Evolutionary conservation across 345 rosid genomes (phyloP).

Genomic region (Camelina laxa): DNA sequence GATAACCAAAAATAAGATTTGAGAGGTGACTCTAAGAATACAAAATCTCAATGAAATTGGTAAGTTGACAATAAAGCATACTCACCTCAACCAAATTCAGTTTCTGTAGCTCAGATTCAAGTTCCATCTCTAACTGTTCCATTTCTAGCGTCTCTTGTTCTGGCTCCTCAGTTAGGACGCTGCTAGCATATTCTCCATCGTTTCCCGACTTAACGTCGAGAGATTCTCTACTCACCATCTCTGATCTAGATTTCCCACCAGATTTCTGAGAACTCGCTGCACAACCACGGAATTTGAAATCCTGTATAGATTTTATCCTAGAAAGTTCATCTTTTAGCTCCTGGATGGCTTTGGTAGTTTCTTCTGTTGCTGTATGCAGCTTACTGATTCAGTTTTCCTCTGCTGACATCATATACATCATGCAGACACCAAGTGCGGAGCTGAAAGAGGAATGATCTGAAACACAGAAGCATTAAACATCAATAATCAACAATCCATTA

Average conservation of each 20-base stretch:
- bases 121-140: slow-evolving; percentile 80
- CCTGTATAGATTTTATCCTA: slow-evolving; percentile 52
- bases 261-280: slow-evolving; percentile 36
- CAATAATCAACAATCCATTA: neutral
- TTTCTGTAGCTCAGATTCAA: slow-evolving; percentile 80
- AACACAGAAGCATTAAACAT: slow-evolving; percentile 20
- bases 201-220: slow-evolving; percentile 44
- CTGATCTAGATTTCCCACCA: slow-evolving; percentile 37
- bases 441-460: slow-evolving; percentile 64
- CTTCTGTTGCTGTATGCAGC: slow-evolving; percentile 66
- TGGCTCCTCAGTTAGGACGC: slow-evolving; percentile 83
- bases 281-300: slow-evolving; percentile 36
- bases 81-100: slow-evolving; percentile 57
- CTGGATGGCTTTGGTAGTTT: slow-evolving; percentile 67
- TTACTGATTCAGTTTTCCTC: slow-evolving; percentile 69
- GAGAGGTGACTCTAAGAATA: neutral
- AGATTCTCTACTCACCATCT: slow-evolving; percentile 38
- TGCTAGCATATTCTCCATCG: slow-evolving; percentile 71
- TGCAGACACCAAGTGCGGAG: slow-evolving; percentile 71
- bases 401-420: slow-evolving; percentile 84
- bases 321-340: slow-evolving; percentile 71
- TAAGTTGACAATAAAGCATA: neutral
- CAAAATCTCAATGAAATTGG: neutral
- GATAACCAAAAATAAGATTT: slow-evolving; percentile 8
- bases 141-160: slow-evolving; percentile 63